A percentile compares a stretch with the other conserved stretches of the same genome.
phyloP scores from a whole-genome alignment of 345 rosid species.

The Citrus hindsii region DNA sequence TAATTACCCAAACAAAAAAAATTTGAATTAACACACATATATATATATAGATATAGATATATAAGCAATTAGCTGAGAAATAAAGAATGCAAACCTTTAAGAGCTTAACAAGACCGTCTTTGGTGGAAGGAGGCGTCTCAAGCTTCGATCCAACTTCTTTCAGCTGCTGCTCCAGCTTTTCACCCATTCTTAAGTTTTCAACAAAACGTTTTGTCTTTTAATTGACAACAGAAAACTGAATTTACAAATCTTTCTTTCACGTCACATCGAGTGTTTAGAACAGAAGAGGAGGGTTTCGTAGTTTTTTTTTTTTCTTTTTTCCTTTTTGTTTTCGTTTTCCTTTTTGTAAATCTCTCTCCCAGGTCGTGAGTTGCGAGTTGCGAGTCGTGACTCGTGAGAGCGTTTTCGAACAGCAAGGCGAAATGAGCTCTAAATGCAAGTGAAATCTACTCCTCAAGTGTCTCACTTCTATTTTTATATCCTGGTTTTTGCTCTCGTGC shows the following conservation, averaged over 20 bases:
- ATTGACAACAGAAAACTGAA: background rate
- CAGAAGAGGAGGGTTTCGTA: background rate
- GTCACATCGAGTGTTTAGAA: background rate
- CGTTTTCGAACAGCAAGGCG: constrained; percentile 32
- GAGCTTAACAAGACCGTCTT: constrained; percentile 79
- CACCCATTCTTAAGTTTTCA: constrained; percentile 39
- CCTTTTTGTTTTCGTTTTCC: background rate
- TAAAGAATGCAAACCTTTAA: constrained; percentile 56
- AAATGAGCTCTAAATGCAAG: constrained; percentile 33
- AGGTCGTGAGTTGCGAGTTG: too few species aligned
- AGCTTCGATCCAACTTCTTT: constrained; percentile 92
- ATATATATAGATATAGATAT: too few species aligned
- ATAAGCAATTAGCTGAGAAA: constrained; percentile 1
- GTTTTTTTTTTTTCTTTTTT: background rate
- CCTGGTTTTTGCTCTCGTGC: background rate
- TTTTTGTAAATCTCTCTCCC: constrained; percentile 8
- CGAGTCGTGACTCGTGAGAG: background rate
- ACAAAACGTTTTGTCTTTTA: constrained; percentile 8
- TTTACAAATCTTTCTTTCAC: background rate
- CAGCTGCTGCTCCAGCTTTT: constrained; percentile 61
- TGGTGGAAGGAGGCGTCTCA: constrained; percentile 58
- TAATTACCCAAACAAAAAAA: constrained; percentile 20
- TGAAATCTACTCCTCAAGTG: constrained; percentile 18
- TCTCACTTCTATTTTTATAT: background rate
- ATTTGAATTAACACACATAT: background rate